Evolutionary conservation across 805 yeast species (phyloP).

Genomic region (Wickerhamiella occidentalis): DNA sequence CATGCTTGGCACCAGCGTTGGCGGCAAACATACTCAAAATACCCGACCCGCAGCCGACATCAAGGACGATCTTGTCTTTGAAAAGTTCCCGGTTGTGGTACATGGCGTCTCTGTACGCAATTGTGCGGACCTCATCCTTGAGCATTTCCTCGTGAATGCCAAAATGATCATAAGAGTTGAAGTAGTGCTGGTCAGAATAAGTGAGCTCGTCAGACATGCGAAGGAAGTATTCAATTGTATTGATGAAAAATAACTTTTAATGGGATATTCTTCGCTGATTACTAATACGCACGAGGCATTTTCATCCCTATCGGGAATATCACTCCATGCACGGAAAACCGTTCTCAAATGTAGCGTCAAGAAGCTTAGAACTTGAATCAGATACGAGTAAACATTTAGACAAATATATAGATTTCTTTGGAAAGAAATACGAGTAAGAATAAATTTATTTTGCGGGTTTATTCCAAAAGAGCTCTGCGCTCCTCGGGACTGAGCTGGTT

Average conservation of each 20-base stretch:
- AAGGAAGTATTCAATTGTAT: background rate
- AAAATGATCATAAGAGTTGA: conserved; percentile 88
- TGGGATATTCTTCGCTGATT: background rate
- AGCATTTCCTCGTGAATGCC: conserved; percentile 99
- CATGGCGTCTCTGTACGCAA: conserved; percentile 85
- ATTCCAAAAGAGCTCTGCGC: conserved; percentile 26
- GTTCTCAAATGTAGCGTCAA: background rate
- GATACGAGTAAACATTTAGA: background rate
- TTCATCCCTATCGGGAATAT: background rate
- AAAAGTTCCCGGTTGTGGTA: conserved; percentile 77
- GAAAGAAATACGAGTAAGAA: background rate
- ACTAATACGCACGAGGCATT: background rate
- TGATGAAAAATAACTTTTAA: background rate
- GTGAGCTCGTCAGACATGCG: conserved; percentile 20
- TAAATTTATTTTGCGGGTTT: background rate
- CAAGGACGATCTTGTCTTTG: conserved; percentile 87
- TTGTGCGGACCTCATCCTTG: conserved; percentile 85
- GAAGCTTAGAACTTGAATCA: background rate
- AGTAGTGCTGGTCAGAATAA: conserved; percentile 75
- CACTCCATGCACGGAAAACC: background rate
- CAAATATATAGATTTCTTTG: background rate
- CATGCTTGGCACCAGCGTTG: conserved; percentile 97
- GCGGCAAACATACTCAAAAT: conserved; percentile 96
- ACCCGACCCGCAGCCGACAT: conserved; percentile 99
- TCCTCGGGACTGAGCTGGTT: conserved; percentile 26